Conservation (phyloP, 1,284 basidiomycete species). For the Cystobasidiaceae sp. region DNA sequence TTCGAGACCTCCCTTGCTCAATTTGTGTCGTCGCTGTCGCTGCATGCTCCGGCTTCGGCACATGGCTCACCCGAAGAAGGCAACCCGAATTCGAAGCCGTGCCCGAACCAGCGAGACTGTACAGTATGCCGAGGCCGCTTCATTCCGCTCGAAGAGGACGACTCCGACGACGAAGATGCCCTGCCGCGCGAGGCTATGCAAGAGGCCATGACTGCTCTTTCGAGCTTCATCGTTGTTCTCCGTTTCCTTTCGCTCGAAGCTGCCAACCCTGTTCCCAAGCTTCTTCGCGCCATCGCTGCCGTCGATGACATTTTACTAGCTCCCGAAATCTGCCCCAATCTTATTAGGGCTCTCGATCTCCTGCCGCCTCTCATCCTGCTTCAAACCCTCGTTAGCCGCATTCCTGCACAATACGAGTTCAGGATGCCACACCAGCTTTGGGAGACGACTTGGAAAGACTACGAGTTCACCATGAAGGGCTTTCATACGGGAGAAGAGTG, state of each 20-base stretch:
- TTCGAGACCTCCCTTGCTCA: slow-evolving; percentile 36
- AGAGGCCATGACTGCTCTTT: slow-evolving; percentile 41
- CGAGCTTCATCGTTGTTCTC: slow-evolving; percentile 38
- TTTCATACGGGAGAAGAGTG: slow-evolving; percentile 42
- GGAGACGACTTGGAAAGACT: slow-evolving; percentile 37
- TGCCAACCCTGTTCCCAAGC: slow-evolving; percentile 5
- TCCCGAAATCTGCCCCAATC: slow-evolving; percentile 36
- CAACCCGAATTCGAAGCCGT: slow-evolving; percentile 17
- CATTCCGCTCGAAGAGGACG: slow-evolving; percentile 38
- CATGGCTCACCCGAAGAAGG: slow-evolving; percentile 6
- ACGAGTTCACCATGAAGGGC: slow-evolving; percentile 38
- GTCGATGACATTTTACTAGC: not conserved
- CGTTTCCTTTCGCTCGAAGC: slow-evolving; percentile 25
- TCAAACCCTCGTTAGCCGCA: slow-evolving; percentile 38
- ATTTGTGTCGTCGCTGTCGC: slow-evolving; percentile 33
- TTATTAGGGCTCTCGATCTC: slow-evolving; percentile 35
- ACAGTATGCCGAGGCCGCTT: slow-evolving; percentile 38
- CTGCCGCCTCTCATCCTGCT: slow-evolving; percentile 40
- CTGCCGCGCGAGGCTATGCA: slow-evolving; percentile 41
- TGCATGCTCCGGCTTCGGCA: slow-evolving; percentile 7
- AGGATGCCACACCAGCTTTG: slow-evolving; percentile 39
- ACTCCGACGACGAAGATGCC: slow-evolving; percentile 35
- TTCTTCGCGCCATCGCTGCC: slow-evolving; percentile 18
- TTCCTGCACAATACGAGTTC: slow-evolving; percentile 35
- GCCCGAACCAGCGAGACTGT: slow-evolving; percentile 28